Percentiles rank a stretch among this genome's conserved stretches.
Conservation (phyloP, 345 rosid genomes). For the Lumnitzera littorea region DNA sequence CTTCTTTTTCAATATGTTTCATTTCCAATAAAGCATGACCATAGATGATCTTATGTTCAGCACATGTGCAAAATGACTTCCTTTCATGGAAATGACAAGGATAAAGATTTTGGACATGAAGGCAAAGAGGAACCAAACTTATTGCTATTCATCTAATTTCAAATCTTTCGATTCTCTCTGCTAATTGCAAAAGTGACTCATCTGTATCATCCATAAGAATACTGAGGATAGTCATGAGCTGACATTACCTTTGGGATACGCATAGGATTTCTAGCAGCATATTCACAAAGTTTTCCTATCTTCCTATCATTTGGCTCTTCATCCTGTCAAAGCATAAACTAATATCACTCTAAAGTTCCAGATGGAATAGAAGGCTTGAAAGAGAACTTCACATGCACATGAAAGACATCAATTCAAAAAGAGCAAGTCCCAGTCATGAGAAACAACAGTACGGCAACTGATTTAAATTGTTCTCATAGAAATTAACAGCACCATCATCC, state of each 20-base stretch:
- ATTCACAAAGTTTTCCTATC: constrained; percentile 91
- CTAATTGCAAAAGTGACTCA: too few species aligned
- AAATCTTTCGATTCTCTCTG: too few species aligned
- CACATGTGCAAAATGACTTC: not conserved
- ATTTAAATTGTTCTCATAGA: too few species aligned
- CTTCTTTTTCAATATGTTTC: too few species aligned
- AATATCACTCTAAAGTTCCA: constrained; percentile 1
- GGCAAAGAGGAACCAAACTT: too few species aligned
- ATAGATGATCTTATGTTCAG: not conserved
- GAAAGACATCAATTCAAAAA: too few species aligned
- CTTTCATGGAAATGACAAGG: not conserved
- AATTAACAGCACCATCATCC: too few species aligned
- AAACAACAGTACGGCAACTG: too few species aligned
- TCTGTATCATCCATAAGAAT: not conserved
- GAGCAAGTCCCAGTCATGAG: too few species aligned
- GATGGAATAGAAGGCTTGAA: not conserved
- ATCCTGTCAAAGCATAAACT: constrained; percentile 40
- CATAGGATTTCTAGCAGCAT: constrained; percentile 82
- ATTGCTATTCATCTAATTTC: too few species aligned
- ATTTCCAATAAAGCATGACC: too few species aligned
- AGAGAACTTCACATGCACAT: not conserved
- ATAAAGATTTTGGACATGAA: not conserved
- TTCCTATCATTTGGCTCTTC: constrained; percentile 89
- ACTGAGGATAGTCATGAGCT: constrained; percentile 7
- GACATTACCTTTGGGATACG: constrained; percentile 85